These are phyloP conservation scores for Starmerella cellae DNA, from an alignment of 805 yeast genomes.

Conservation along the genomic window DNA sequence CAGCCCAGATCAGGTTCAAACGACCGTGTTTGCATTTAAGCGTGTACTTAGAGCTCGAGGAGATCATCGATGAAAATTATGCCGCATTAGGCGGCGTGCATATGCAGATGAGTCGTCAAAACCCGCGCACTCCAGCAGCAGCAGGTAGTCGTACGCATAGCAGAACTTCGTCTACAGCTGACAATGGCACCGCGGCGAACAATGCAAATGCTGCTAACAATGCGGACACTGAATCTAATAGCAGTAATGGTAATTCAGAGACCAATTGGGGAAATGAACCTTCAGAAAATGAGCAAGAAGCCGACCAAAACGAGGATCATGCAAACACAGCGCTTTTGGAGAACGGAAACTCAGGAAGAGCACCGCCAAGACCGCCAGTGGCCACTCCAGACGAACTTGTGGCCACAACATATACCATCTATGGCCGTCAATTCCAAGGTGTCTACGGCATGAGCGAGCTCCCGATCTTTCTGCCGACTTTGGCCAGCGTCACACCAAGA, in stretches of 20 bases:
- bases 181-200: background rate
- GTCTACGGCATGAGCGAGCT: constrained; percentile 15
- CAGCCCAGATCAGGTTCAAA: constrained; percentile 29
- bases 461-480: constrained; percentile 18
- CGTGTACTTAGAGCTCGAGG: constrained; percentile 30
- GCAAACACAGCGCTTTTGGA: background rate
- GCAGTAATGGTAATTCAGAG: background rate
- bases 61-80: constrained; percentile 22
- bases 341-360: background rate
- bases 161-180: no score
- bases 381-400: constrained; percentile 1
- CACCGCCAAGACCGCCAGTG: background rate
- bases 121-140: background rate
- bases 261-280: background rate
- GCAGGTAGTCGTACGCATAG: background rate
- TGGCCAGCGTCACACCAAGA: constrained; percentile 16
- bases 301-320: background rate
- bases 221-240: background rate
- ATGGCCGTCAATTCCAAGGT: constrained; percentile 15
- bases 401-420: constrained; percentile 12
- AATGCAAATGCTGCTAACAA: background rate
- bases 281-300: background rate
- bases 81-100: constrained; percentile 16
- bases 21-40: constrained; percentile 32
- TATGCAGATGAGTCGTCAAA: background rate